Conservation (phyloP, 495 filamentous ascomycete genomes). For the Chaetomium fimeti region DNA sequence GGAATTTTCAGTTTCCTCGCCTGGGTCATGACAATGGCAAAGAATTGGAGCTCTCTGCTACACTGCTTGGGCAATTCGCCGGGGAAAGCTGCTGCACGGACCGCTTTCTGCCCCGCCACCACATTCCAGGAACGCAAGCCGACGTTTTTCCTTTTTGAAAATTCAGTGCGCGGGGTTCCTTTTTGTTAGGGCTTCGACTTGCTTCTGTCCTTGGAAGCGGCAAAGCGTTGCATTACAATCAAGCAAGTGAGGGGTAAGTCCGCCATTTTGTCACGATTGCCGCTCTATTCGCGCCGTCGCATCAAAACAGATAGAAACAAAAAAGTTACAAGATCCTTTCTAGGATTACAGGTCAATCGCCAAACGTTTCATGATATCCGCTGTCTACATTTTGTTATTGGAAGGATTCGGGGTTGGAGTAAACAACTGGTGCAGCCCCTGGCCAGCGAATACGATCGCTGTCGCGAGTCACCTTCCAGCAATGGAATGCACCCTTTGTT, state of each 20-base stretch:
- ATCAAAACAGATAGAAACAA: not conserved
- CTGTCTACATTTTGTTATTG: too few species aligned
- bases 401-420: too few species aligned
- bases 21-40: constrained; percentile 27
- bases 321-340: not conserved
- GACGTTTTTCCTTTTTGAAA: constrained; percentile 22
- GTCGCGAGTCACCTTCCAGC: too few species aligned
- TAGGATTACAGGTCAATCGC: too few species aligned
- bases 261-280: not conserved
- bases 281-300: not conserved
- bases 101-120: constrained; percentile 25
- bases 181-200: constrained; percentile 23
- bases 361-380: too few species aligned
- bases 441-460: too few species aligned
- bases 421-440: too few species aligned
- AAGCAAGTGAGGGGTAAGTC: not conserved
- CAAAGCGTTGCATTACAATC: constrained; percentile 7
- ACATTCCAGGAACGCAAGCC: not conserved
- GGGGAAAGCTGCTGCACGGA: constrained; percentile 23
- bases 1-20: constrained; percentile 14
- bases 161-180: constrained; percentile 26
- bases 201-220: constrained; percentile 1
- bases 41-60: constrained; percentile 21
- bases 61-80: constrained; percentile 17
- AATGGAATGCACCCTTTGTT: too few species aligned